Conservation (phyloP, 208 protist genomes). For the Strigomonas culicis region DNA sequence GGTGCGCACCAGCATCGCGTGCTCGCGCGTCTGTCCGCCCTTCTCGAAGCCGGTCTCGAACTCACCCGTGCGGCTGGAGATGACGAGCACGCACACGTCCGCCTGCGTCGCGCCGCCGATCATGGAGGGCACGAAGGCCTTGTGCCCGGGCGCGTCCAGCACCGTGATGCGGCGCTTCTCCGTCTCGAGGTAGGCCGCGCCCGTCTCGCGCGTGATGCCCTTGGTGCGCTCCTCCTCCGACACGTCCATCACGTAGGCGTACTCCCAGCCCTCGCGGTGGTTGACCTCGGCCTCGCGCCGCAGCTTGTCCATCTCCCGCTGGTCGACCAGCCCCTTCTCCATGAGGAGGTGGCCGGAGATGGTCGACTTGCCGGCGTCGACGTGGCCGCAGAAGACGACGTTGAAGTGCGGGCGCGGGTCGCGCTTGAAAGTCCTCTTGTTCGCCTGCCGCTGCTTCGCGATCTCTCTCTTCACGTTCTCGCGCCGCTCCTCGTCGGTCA, state of each 20-base stretch:
- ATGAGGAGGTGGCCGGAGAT: constrained; percentile 96
- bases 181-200: constrained; percentile 96
- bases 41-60: constrained; percentile 99
- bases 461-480: constrained; percentile 71
- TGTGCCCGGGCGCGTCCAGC: constrained; percentile 99
- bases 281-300: constrained; percentile 96
- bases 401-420: constrained; percentile 96
- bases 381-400: constrained; percentile 99
- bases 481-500: constrained; percentile 61
- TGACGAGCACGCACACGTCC: constrained; percentile 98
- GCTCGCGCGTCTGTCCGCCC: constrained; percentile 99
- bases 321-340: constrained; percentile 95
- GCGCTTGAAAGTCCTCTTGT: constrained; percentile 63
- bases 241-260: constrained; percentile 98
- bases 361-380: constrained; percentile 99
- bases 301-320: constrained; percentile 99
- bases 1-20: constrained; percentile 98
- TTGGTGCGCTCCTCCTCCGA: constrained; percentile 98
- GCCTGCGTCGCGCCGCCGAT: constrained; percentile 98
- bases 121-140: constrained; percentile 99
- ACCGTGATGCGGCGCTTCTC: constrained; percentile 96
- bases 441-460: constrained; percentile 59
- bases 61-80: constrained; percentile 98
- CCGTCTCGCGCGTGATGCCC: constrained; percentile 98
- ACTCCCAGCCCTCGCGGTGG: constrained; percentile 97